Evolutionary conservation across 768 basidiomycete genomes (phyloP).

Genomic region (Gyrodon lividus): DNA sequence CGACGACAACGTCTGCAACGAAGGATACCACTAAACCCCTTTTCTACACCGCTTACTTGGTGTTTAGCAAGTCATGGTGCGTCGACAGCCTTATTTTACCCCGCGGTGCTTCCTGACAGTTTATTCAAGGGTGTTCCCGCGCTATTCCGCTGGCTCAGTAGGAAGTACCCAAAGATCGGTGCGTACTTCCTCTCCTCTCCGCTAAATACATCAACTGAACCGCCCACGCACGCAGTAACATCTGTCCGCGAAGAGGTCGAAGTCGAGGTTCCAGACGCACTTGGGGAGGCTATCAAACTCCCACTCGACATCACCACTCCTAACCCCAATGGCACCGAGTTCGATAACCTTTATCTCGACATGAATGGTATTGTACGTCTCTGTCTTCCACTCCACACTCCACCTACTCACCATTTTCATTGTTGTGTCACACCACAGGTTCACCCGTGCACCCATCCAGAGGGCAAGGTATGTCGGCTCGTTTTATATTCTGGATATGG

Average conservation of each 20-base stretch:
- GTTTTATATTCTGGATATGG: not conserved
- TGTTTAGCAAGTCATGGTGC: slow-evolving; percentile 19
- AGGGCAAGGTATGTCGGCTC: slow-evolving; percentile 70
- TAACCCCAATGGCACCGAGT: slow-evolving; percentile 96
- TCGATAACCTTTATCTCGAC: slow-evolving; percentile 95
- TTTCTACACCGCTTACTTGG: not conserved
- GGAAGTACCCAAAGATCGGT: slow-evolving; percentile 98
- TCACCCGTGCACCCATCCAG: slow-evolving; percentile 98
- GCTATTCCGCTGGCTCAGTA: slow-evolving; percentile 96
- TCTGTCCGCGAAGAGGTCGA: slow-evolving; percentile 88
- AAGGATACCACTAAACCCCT: not conserved
- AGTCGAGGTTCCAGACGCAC: slow-evolving; percentile 59
- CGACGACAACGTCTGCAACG: not conserved
- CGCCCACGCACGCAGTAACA: slow-evolving; percentile 44
- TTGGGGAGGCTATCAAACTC: slow-evolving; percentile 64
- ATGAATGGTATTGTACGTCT: slow-evolving; percentile 95
- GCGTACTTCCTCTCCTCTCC: slow-evolving; percentile 24
- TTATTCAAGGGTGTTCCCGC: slow-evolving; percentile 87
- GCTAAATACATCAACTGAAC: not conserved
- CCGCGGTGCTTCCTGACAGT: not conserved
- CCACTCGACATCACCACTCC: slow-evolving; percentile 76
- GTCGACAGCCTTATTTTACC: not conserved
- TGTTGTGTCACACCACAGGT: slow-evolving; percentile 48
- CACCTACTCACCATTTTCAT: not conserved
- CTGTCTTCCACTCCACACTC: not conserved